These are phyloP conservation scores for Singerocomus rubriflavus DNA, from an alignment of 1,284 basidiomycete species.

Conservation along the genomic window DNA sequence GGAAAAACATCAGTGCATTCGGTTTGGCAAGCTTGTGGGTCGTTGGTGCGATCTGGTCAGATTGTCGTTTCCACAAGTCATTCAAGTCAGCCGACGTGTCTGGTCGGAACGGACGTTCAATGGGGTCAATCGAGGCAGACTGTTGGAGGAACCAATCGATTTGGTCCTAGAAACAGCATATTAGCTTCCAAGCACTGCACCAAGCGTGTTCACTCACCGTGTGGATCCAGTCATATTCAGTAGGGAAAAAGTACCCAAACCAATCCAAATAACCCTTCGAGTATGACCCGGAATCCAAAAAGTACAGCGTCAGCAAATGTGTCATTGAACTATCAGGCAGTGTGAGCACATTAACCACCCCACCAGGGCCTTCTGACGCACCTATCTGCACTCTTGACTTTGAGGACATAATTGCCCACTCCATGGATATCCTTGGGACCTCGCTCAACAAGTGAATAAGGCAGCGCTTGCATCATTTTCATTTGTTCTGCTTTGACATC, in stretches of 20 bases:
- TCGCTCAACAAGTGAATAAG: slow-evolving; percentile 77
- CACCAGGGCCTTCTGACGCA: slow-evolving; percentile 24
- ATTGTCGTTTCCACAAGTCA: slow-evolving; percentile 55
- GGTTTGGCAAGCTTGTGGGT: slow-evolving; percentile 74
- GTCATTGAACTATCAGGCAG: slow-evolving; percentile 63
- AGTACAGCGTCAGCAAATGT: slow-evolving; percentile 87
- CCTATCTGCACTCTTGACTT: slow-evolving; percentile 73
- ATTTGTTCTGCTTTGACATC: slow-evolving; percentile 64
- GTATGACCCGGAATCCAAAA: slow-evolving; percentile 88
- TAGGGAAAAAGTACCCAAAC: slow-evolving; percentile 58
- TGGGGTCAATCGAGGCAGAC: slow-evolving; percentile 66
- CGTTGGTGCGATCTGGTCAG: slow-evolving; percentile 53
- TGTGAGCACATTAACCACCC: slow-evolving; percentile 5
- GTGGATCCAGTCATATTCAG: slow-evolving; percentile 81
- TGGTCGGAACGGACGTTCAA: slow-evolving; percentile 78
- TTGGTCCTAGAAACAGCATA: slow-evolving; percentile 49
- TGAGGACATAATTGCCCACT: slow-evolving; percentile 82
- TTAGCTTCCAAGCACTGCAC: neutral
- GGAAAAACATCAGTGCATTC: slow-evolving; percentile 93
- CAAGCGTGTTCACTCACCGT: slow-evolving; percentile 37
- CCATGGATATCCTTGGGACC: slow-evolving; percentile 85
- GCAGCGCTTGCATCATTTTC: slow-evolving; percentile 67
- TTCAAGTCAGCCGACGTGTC: slow-evolving; percentile 70
- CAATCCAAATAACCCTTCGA: slow-evolving; percentile 55
- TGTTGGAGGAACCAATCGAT: slow-evolving; percentile 86